Percentiles rank a stretch among this genome's conserved stretches.
phyloP scores from a whole-genome alignment of 2,329 filamentous ascomycete species.

The Albophoma yamanashiensis region DNA sequence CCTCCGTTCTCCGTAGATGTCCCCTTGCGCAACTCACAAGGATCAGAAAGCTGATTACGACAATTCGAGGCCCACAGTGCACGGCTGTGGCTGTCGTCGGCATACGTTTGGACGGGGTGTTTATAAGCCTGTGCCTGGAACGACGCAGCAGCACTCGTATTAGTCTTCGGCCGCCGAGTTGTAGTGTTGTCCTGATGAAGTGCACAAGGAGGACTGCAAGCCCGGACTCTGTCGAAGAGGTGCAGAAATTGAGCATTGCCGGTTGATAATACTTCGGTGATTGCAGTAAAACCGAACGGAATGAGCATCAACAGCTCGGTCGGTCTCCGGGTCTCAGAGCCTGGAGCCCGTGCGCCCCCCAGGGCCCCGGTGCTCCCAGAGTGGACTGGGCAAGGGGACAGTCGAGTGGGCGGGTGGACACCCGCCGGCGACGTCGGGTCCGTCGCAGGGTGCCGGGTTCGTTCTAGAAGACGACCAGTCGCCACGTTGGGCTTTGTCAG shows the following conservation, averaged over 20 bases:
- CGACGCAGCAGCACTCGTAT: not conserved
- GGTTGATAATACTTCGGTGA: no score
- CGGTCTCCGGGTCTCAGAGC: not conserved
- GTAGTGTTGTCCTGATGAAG: not conserved
- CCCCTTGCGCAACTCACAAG: not conserved
- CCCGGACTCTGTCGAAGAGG: not conserved
- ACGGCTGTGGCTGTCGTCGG: not conserved
- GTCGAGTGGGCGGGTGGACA: not conserved
- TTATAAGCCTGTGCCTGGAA: not conserved
- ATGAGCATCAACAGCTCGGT: not conserved
- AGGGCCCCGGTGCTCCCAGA: no score
- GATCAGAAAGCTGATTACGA: not conserved
- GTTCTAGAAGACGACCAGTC: not conserved
- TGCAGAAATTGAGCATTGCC: not conserved
- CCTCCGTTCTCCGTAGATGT: not conserved
- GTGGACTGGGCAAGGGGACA: not conserved
- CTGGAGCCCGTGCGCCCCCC: not conserved
- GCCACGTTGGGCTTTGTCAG: not conserved
- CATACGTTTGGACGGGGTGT: not conserved
- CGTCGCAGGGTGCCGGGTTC: not conserved
- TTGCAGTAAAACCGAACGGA: no score
- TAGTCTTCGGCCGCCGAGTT: not conserved
- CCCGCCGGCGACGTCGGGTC: not conserved
- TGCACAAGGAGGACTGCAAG: not conserved
- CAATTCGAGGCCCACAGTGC: not conserved